Evolutionary conservation across 2,329 filamentous ascomycete genomes (phyloP).

Genomic region (Diplodia sapinea): DNA sequence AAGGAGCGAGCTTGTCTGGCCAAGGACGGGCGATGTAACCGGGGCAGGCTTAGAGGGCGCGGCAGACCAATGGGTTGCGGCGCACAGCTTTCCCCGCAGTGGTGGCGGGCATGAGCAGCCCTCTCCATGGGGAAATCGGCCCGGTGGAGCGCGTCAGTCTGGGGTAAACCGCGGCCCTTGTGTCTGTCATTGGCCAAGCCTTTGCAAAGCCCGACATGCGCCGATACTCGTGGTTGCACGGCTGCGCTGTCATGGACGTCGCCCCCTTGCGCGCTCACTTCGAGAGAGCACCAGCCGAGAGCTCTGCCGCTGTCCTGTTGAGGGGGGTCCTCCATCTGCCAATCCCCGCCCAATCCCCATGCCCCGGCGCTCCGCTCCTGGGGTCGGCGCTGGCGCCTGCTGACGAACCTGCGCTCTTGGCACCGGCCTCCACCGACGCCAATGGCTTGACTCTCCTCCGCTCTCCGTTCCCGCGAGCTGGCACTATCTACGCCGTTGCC

Average conservation of each 20-base stretch:
- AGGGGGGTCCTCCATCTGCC: not conserved
- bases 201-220: conserved; percentile 11
- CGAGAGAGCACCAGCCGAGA: conserved; percentile 10
- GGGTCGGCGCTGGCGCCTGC: conserved; percentile 20
- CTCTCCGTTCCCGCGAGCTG: not conserved
- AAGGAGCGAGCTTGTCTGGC: conserved; percentile 12
- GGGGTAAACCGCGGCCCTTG: not conserved
- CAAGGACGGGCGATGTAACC: conserved; percentile 25
- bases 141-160: conserved; percentile 15
- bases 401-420: conserved; percentile 22
- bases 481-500: conserved; percentile 10
- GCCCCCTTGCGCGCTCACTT: not conserved
- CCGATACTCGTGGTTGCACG: not conserved
- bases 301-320: not conserved
- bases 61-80: conserved; percentile 1
- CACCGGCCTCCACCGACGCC: conserved; percentile 18
- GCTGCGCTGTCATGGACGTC: not conserved
- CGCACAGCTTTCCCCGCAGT: conserved; percentile 8
- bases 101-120: not conserved
- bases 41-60: not conserved
- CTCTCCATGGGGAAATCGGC: conserved; percentile 23
- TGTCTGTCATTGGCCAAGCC: not conserved
- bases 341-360: conserved; percentile 3
- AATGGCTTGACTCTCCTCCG: conserved; percentile 15
- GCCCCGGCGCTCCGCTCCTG: not conserved